phyloP scores from a whole-genome alignment of 176 grass and related monocot species.

The Carex parvula region DNA sequence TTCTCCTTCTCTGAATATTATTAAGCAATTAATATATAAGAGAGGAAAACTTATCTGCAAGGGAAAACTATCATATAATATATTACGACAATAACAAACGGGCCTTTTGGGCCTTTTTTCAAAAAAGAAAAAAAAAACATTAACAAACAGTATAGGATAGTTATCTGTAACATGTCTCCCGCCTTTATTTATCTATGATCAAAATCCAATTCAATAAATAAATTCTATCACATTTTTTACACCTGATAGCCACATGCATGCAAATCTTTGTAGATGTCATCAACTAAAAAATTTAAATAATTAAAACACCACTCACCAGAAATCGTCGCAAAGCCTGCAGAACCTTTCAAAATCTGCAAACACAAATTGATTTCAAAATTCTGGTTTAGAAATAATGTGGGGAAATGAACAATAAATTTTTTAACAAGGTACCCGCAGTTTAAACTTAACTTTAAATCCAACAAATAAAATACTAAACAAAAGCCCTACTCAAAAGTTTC shows the following conservation, averaged over 20 bases:
- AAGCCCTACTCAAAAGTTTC: not conserved
- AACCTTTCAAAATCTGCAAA: conserved; percentile 35
- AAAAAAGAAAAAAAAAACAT: no score
- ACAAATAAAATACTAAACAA: not conserved
- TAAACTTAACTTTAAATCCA: not conserved
- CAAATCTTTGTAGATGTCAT: not conserved
- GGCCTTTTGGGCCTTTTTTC: no score
- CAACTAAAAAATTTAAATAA: not conserved
- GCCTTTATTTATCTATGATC: not conserved
- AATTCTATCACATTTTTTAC: not conserved
- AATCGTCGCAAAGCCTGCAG: conserved; percentile 22
- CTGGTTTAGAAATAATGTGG: no score
- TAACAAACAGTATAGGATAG: not conserved
- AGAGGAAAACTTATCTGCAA: not conserved
- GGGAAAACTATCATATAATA: no score
- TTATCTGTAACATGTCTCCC: not conserved
- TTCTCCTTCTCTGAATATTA: no score
- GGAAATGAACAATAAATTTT: no score
- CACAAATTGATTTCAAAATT: not conserved
- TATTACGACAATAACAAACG: no score
- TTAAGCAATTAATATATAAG: no score
- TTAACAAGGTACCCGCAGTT: not conserved
- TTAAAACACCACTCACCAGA: conserved; percentile 12
- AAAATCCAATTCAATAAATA: not conserved
- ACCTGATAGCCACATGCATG: not conserved